These are phyloP conservation scores for Apostasia shenzhenica DNA, from an alignment of 106 monocot species.

Conservation along the genomic window DNA sequence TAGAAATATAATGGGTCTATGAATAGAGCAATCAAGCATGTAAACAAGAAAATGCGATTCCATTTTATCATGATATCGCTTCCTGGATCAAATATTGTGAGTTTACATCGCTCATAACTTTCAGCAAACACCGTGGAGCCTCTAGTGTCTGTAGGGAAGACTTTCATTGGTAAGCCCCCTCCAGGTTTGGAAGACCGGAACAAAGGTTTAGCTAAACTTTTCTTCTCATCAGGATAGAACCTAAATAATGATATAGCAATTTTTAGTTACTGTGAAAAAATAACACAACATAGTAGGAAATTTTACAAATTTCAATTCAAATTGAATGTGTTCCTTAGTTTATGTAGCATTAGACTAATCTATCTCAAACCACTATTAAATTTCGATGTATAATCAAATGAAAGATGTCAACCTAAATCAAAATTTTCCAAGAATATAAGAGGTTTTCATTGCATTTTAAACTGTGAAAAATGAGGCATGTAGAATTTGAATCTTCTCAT, in stretches of 20 bases:
- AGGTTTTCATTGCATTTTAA: no score
- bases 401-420: no score
- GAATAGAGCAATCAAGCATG: conserved; percentile 54
- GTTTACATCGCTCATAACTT: conserved; percentile 40
- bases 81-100: conserved; percentile 51
- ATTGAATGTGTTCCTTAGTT: not conserved
- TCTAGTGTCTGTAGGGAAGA: not conserved
- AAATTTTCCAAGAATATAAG: no score
- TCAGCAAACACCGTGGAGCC: conserved; percentile 31
- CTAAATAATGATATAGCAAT: conserved; percentile 14
- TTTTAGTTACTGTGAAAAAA: not conserved
- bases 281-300: not conserved
- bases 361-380: no score
- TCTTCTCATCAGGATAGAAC: conserved; percentile 42
- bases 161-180: conserved; percentile 2
- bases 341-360: no score
- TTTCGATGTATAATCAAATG: no score
- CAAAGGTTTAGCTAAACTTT: conserved; percentile 19
- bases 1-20: conserved; percentile 69
- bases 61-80: conserved; percentile 51
- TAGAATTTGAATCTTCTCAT: no score
- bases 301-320: not conserved
- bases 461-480: no score
- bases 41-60: conserved; percentile 53
- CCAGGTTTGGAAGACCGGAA: conserved; percentile 15